A percentile compares a stretch with the other conserved stretches of the same genome.
Conservation (phyloP, 352 stramenopile species). For the Globisporangium solare region DNA sequence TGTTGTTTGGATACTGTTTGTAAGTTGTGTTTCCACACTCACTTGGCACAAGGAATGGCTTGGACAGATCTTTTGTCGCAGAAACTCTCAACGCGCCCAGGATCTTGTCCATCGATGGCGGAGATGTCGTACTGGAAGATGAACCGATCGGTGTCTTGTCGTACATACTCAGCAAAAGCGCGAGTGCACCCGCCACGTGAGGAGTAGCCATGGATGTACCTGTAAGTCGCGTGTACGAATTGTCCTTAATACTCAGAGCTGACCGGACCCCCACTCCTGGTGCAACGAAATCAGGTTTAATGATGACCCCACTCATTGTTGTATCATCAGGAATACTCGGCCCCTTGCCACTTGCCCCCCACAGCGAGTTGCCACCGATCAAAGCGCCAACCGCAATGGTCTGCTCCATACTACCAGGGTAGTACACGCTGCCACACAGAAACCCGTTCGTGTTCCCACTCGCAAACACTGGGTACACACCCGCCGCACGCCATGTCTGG, state of each 20-base stretch:
- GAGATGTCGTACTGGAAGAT: neutral
- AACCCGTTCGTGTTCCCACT: constrained; percentile 74
- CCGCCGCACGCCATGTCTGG: constrained; percentile 43
- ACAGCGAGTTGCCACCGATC: constrained; percentile 52
- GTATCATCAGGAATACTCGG: constrained; percentile 26
- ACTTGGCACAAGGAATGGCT: constrained; percentile 65
- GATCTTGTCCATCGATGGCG: constrained; percentile 23
- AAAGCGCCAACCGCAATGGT: constrained; percentile 58
- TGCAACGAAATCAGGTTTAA: constrained; percentile 75
- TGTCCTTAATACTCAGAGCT: constrained; percentile 50
- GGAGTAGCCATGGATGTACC: constrained; percentile 78
- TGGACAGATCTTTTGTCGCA: constrained; percentile 39
- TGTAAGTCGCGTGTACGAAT: constrained; percentile 53
- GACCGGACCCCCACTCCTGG: constrained; percentile 66
- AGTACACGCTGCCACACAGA: constrained; percentile 64
- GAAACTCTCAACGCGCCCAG: constrained; percentile 32
- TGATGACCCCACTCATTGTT: constrained; percentile 19
- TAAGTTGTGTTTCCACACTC: constrained; percentile 61
- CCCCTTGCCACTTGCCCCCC: constrained; percentile 68
- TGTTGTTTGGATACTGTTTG: constrained; percentile 68
- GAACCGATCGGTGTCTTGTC: neutral
- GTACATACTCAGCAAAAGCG: constrained; percentile 45
- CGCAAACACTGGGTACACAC: constrained; percentile 55
- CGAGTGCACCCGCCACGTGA: constrained; percentile 54
- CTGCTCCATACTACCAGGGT: constrained; percentile 47